Evolutionary conservation across 192 early-diverging fungal species (phyloP).

Genomic region (Gigaspora rosea): DNA sequence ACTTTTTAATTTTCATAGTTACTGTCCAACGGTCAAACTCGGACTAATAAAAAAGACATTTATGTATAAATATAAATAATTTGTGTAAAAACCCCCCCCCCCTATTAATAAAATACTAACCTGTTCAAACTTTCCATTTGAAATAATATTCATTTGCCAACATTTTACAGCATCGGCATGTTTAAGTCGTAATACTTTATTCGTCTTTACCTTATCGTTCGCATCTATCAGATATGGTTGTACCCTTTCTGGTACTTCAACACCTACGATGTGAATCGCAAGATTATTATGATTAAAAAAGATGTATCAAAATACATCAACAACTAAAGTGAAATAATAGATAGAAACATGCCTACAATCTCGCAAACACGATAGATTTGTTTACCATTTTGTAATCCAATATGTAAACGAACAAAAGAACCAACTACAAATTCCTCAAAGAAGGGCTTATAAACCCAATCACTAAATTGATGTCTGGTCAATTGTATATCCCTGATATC

Average conservation of each 20-base stretch:
- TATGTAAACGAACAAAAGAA: conserved; percentile 66
- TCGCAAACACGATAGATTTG: conserved; percentile 64
- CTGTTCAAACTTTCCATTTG: conserved; percentile 67
- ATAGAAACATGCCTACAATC: conserved; percentile 39
- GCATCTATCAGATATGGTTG: conserved; percentile 58
- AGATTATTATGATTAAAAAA: conserved; percentile 7
- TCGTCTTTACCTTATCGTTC: conserved; percentile 61
- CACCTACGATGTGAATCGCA: conserved; percentile 28
- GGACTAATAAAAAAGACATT: conserved; percentile 33
- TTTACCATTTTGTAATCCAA: conserved; percentile 59
- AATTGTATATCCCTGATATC: conserved; percentile 65
- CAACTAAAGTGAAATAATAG: neutral
- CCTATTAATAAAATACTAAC: conserved; percentile 28
- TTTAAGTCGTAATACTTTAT: conserved; percentile 64
- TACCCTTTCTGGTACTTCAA: conserved; percentile 12
- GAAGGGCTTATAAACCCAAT: conserved; percentile 73
- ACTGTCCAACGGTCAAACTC: conserved; percentile 62
- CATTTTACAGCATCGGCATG: conserved; percentile 69
- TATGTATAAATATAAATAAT: neutral
- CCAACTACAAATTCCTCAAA: conserved; percentile 68
- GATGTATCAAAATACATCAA: neutral
- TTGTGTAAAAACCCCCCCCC: neutral
- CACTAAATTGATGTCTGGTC: conserved; percentile 65
- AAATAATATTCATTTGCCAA: conserved; percentile 78
- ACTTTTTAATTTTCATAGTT: conserved; percentile 51